Evolutionary conservation across 257 asterid species (phyloP).

Genomic region (Solanum chmielewskii): DNA sequence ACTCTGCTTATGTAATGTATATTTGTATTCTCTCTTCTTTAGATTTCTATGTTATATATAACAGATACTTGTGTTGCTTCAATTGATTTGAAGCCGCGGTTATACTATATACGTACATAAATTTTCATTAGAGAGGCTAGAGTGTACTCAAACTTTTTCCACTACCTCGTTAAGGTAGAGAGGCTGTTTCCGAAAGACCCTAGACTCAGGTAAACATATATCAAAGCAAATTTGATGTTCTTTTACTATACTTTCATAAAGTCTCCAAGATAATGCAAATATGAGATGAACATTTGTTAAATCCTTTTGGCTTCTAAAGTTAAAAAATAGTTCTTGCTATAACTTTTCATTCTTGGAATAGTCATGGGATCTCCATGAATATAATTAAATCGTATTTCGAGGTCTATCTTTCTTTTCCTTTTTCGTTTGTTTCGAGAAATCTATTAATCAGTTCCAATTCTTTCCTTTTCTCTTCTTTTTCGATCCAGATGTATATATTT

Average conservation of each 20-base stretch:
- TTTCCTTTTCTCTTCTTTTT: not conserved
- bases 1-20: not conserved
- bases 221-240: not conserved
- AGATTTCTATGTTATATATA: not conserved
- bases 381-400: not conserved
- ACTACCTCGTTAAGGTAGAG: not conserved
- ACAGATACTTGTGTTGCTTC: not conserved
- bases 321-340: not conserved
- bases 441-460: not conserved
- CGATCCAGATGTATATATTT: not conserved
- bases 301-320: not conserved
- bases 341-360: no score
- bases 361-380: not conserved
- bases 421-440: not conserved
- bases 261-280: not conserved
- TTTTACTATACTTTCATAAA: not conserved
- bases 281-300: not conserved
- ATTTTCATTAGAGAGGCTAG: not conserved
- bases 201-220: not conserved
- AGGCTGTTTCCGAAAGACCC: fast-evolving
- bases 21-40: not conserved
- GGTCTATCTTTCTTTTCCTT: not conserved
- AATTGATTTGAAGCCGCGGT: not conserved
- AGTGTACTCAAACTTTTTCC: not conserved
- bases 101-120: not conserved